phyloP scores from a whole-genome alignment of 2,329 filamentous ascomycete genomes.

The Exophiala calicioides region DNA sequence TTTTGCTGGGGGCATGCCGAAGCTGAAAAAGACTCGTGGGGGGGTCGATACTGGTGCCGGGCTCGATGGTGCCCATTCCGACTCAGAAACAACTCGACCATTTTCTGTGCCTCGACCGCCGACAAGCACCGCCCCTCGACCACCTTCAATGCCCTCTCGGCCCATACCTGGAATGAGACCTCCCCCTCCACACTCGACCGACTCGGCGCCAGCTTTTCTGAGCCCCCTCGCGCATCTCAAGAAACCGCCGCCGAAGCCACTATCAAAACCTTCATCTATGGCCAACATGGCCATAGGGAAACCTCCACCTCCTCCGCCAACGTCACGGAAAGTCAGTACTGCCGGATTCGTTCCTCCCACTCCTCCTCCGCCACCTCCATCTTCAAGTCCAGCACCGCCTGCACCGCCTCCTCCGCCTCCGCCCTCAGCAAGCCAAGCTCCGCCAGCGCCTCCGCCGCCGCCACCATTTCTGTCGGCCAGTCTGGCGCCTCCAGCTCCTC shows the following conservation, averaged over 20 bases:
- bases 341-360: slow-evolving; percentile 51
- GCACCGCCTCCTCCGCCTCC: slow-evolving; percentile 46
- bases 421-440: slow-evolving; percentile 44
- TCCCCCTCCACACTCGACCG: slow-evolving; percentile 50
- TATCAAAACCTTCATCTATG: slow-evolving; percentile 61
- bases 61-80: slow-evolving; percentile 74
- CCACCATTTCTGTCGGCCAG: slow-evolving; percentile 51
- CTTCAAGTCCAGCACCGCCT: slow-evolving; percentile 45
- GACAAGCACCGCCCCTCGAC: slow-evolving; percentile 49
- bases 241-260: slow-evolving; percentile 55
- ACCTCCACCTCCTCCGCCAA: slow-evolving; percentile 59
- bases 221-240: slow-evolving; percentile 60
- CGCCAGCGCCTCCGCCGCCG: slow-evolving; percentile 45
- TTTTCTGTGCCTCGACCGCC: slow-evolving; percentile 59
- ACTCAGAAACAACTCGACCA: slow-evolving; percentile 64
- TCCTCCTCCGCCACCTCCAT: slow-evolving; percentile 45
- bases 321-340: slow-evolving; percentile 52
- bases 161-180: slow-evolving; percentile 55
- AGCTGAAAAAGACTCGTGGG: slow-evolving; percentile 85
- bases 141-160: slow-evolving; percentile 54
- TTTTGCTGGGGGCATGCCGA: slow-evolving; percentile 93
- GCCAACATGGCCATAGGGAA: slow-evolving; percentile 55
- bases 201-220: slow-evolving; percentile 52
- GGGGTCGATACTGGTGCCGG: slow-evolving; percentile 75
- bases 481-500: slow-evolving; percentile 43